phyloP scores from a whole-genome alignment of 108 stramenopile genomes.

The Skeletonema menzelii region DNA sequence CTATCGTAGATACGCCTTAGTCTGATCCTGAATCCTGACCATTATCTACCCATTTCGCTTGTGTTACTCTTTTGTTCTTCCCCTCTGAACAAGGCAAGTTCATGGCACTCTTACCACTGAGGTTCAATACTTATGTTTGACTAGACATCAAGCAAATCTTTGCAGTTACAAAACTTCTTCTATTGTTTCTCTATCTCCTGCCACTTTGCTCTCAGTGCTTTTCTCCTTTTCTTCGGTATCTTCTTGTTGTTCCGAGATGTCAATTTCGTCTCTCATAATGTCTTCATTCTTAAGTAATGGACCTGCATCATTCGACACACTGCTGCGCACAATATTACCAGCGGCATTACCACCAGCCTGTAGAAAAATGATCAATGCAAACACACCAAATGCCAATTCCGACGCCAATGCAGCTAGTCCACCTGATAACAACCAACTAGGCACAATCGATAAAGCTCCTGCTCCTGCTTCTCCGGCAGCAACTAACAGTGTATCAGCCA shows the following conservation, averaged over 20 bases:
- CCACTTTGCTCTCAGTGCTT: background rate
- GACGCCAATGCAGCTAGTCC: conserved; percentile 18
- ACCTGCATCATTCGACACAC: background rate
- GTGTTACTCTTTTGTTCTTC: no score
- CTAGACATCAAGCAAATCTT: no score
- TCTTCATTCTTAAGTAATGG: background rate
- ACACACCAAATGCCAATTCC: conserved; percentile 18
- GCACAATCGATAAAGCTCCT: conserved; percentile 6
- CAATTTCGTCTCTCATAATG: background rate
- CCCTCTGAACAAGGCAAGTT: no score
- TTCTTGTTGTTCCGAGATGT: no score
- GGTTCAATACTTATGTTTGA: no score
- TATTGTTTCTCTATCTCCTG: background rate
- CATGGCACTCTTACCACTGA: no score
- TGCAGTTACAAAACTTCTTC: background rate
- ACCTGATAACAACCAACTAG: conserved; percentile 13
- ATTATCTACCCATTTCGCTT: no score
- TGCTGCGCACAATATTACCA: background rate
- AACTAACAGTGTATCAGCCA: conserved; percentile 1
- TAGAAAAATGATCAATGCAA: conserved; percentile 8
- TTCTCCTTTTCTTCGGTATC: background rate
- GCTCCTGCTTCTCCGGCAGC: conserved; percentile 13
- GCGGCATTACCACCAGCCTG: conserved; percentile 8
- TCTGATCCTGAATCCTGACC: no score
- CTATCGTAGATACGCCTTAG: no score